A percentile compares a stretch with the other conserved stretches of the same genome.
Conservation (phyloP, 129 eudicot species). For the Chrysanthemum lavandulifolium region DNA sequence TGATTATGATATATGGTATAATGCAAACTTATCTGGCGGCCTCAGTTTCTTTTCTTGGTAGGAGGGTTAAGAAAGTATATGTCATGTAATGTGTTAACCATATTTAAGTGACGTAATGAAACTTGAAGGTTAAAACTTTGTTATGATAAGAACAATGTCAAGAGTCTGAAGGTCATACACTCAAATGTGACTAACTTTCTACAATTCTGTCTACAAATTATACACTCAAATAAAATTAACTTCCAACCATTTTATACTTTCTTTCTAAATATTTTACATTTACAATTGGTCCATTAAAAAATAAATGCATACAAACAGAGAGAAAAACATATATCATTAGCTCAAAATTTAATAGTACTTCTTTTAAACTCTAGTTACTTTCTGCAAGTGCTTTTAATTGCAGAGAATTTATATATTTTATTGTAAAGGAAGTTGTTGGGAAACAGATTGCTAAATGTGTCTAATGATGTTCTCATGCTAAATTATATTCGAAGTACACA, state of each 20-base stretch:
- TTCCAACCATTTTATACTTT: not conserved
- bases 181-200: not conserved
- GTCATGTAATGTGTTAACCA: not conserved
- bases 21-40: slow-evolving; percentile 19
- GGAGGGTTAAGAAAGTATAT: slow-evolving; percentile 7
- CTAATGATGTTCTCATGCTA: not conserved
- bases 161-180: not conserved
- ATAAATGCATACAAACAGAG: not conserved
- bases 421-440: not conserved
- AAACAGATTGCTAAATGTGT: not conserved
- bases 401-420: not conserved
- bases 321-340: not conserved
- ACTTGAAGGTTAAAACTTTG: not conserved
- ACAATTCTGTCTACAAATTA: not conserved
- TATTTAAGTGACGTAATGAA: not conserved
- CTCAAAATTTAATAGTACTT: not conserved
- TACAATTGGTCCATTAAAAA: not conserved
- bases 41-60: slow-evolving; percentile 8
- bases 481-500: too few species aligned
- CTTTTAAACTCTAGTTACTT: not conserved
- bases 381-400: not conserved
- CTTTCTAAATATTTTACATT: not conserved
- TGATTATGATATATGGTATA: slow-evolving; percentile 26
- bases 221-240: not conserved
- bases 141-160: not conserved